These are phyloP conservation scores for Chlamydomonas schloesseri DNA, from an alignment of 139 green algal species.

Conservation along the genomic window DNA sequence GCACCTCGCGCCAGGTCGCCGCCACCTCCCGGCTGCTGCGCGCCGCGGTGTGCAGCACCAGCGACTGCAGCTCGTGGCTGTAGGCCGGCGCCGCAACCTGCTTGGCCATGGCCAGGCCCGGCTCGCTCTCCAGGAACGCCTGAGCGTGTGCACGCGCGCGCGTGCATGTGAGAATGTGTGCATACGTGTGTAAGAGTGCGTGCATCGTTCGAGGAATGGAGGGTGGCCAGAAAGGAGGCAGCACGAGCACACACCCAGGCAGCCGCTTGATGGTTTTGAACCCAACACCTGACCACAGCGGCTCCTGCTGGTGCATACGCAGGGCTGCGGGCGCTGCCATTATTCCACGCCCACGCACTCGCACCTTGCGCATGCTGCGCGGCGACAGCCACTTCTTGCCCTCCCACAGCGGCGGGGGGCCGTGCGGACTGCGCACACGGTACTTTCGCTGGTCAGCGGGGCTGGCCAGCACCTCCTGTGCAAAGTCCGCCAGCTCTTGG, in stretches of 20 bases:
- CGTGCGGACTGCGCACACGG: background rate
- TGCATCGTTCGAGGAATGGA: too few relatives aligned
- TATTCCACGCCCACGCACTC: too few relatives aligned
- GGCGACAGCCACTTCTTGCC: slow-evolving; percentile 9
- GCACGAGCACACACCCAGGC: too few relatives aligned
- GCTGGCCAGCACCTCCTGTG: slow-evolving; percentile 57
- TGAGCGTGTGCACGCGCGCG: too few relatives aligned
- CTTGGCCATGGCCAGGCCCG: slow-evolving; percentile 17
- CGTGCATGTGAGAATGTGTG: too few relatives aligned
- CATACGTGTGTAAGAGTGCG: too few relatives aligned
- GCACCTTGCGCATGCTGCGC: background rate
- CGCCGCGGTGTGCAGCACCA: slow-evolving; percentile 20
- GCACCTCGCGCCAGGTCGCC: background rate
- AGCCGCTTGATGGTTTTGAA: too few relatives aligned
- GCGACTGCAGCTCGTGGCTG: slow-evolving; percentile 16
- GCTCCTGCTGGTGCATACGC: too few relatives aligned
- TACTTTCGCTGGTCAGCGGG: slow-evolving; percentile 12
- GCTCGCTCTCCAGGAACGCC: background rate
- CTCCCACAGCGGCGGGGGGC: background rate
- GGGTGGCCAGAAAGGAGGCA: too few relatives aligned
- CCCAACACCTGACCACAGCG: too few relatives aligned
- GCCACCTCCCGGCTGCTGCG: background rate
- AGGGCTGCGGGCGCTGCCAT: too few relatives aligned
- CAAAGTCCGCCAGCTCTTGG: slow-evolving; percentile 82
- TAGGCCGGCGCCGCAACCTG: slow-evolving; percentile 24